Evolutionary conservation across 192 early-diverging fungal species (phyloP), one percentile per base, ranked within the genome.

Genomic region (Jimgerdemannia flammicorona): DNA sequence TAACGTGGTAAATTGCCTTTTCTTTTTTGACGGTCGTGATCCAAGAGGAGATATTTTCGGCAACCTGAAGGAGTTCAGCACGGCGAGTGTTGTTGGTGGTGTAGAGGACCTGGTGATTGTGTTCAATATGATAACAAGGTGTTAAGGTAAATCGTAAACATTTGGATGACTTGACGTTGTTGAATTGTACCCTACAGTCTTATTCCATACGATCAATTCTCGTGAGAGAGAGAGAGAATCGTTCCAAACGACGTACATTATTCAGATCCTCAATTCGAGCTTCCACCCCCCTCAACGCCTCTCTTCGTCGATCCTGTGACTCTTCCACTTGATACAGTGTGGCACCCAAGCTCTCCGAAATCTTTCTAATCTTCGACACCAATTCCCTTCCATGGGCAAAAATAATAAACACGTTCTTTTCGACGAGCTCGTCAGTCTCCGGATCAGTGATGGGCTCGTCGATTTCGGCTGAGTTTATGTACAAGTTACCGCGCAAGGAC

Each of bases 371-470:
- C 73, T 98, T 96, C 78, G 87, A 87, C 43, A 98, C 83, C 75
- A 99, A 87, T 79, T 96, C 93, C 70, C 87, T 84, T 69, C 98
- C 98, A 76, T 99, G 98, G 8, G 97, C 96, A 90, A 99, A 99
- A 74, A 99, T 95, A 71, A 96, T 92, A 79, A 99, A 99, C 4
- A 98, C 98, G 77, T 94, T 97, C 88, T 99, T 99, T 74, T 96
- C 90, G 4, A 98, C 91, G 8, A 88, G 77, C 75, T 93, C 91
- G 77, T 99, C 97, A 2, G 91, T 93, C 68, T 86, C 89, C 8
- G 97, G 97, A 76, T 99, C 98, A 64, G 88, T 84, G 77, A 99
- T 95, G 4, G 91, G 88, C 79, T 99, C 98, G 63, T 95, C 95
- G 77, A 99, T 98, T 76, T 98, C 97, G 3, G 95, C 94, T 66